These are phyloP conservation scores for Stachybotrys elegans DNA, from an alignment of 2,329 filamentous ascomycete species.

Conservation along the genomic window DNA sequence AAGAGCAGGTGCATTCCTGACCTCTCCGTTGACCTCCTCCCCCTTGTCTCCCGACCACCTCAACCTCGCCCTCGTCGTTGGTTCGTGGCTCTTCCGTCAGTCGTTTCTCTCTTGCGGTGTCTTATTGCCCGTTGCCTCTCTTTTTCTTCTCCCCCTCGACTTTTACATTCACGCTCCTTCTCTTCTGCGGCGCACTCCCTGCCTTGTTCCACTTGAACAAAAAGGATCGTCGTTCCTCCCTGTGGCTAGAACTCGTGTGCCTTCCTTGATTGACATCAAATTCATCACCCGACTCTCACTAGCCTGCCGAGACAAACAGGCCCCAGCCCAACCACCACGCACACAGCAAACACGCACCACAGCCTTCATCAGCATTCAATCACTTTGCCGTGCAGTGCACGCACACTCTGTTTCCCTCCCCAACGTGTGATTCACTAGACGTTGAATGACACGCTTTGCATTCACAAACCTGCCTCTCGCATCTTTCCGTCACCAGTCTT, in stretches of 20 bases:
- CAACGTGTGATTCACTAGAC: slow-evolving; percentile 8
- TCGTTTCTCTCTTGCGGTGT: background rate
- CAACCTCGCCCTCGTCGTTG: background rate
- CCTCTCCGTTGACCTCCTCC: background rate
- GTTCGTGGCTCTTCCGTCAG: background rate
- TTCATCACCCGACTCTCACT: background rate
- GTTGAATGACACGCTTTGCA: background rate
- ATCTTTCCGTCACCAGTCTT: no score
- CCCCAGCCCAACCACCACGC: no score
- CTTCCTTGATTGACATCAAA: no score
- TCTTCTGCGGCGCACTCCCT: no score
- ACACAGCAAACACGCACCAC: no score
- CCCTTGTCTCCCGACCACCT: background rate
- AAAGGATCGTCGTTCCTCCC: background rate
- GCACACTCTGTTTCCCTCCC: background rate
- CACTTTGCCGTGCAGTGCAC: background rate
- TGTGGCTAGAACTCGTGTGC: background rate
- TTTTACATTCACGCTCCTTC: background rate
- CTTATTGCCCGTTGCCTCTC: background rate
- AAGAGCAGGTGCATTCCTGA: no score
- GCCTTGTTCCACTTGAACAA: no score
- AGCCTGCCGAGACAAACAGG: no score
- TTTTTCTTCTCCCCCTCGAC: background rate
- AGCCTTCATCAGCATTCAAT: background rate
- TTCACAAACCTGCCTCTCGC: no score